Evolutionary conservation across 371 early-diverging fungal genomes (phyloP).

Genomic region (Encephalitozoon intestinalis): DNA sequence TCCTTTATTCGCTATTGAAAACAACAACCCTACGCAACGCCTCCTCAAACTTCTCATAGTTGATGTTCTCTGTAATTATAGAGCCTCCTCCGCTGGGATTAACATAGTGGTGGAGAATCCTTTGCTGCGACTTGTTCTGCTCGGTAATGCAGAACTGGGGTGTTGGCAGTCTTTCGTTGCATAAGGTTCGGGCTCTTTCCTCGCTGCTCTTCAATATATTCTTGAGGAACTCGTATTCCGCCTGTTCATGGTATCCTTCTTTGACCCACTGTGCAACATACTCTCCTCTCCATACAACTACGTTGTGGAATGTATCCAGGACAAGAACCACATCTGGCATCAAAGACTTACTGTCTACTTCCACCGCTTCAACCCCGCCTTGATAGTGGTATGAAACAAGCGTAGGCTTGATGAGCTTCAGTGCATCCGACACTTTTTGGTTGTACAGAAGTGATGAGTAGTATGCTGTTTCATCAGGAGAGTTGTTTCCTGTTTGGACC

Average conservation of each 20-base stretch:
- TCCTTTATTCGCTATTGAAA: conserved; percentile 27
- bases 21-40: conserved; percentile 57
- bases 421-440: conserved; percentile 62
- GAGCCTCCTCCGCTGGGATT: conserved; percentile 82
- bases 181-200: conserved; percentile 74
- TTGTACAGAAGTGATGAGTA: conserved; percentile 64
- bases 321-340: conserved; percentile 85
- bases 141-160: conserved; percentile 94
- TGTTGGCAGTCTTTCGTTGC: conserved; percentile 85
- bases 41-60: conserved; percentile 60
- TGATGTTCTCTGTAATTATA: conserved; percentile 61
- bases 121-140: conserved; percentile 91
- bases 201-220: conserved; percentile 72
- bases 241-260: conserved; percentile 75
- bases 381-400: conserved; percentile 82
- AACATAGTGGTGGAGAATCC: conserved; percentile 91
- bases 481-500: conserved; percentile 94
- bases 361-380: conserved; percentile 77
- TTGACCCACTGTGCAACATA: conserved; percentile 81
- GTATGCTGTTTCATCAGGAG: conserved; percentile 95
- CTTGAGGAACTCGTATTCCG: conserved; percentile 82
- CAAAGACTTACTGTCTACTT: conserved; percentile 88
- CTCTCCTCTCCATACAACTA: conserved; percentile 84
- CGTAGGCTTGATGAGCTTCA: conserved; percentile 97
- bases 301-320: conserved; percentile 93